Base-by-base conservation (phyloP, 768 basidiomycete genomes). In the Pulveroboletus frians region DNA sequence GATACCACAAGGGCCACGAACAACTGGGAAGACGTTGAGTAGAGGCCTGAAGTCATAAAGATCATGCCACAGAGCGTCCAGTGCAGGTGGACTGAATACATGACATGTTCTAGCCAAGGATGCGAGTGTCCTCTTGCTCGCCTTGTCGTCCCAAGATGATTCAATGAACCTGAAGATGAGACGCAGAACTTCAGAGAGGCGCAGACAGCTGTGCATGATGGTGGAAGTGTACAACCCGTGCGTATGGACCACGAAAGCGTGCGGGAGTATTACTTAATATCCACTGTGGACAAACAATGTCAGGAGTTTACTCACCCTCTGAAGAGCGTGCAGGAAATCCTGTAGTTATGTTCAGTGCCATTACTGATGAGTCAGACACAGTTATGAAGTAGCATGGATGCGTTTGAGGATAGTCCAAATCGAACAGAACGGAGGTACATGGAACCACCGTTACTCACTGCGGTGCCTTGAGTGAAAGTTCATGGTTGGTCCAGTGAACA, bases 131-230 rank as follows among this genome's bases (percentile, higher is more conserved):
- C 43, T 53, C 39, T 30, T 46, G 34, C 37, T 15, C 1, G 5
- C n/a, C 21, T 10, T 45, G 9, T 39, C 41, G 17, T 54, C 52
- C 11, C 14, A n/a, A 17, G n/a, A 26, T 29, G n/a, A 20, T 29
- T 13, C 8, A 7, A 39, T 29, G 26, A 23, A 46, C 9, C 49
- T 10, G 29, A 57, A 44, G 47, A 49, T 35, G 39, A 50, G 41
- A n/a, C 0, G 3, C n/a, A 58, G 44, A 5, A 57, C n/a, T n/a
- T 57, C 56, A 20, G 47, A 42, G 34, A 58, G 39, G 29, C 6
- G 27, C 15, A 57, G 41, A 54, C 43, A 58, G 18, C 34, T 41
- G 27, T 58, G 91, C 13, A 73, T 96, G 27, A 20, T 21, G 2
- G 31, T 34, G 20, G 30, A 34, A 21, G 7, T 15, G 43, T 31